Base-by-base conservation (phyloP, 352 stramenopile species). In the Pythium dissotocum region DNA sequence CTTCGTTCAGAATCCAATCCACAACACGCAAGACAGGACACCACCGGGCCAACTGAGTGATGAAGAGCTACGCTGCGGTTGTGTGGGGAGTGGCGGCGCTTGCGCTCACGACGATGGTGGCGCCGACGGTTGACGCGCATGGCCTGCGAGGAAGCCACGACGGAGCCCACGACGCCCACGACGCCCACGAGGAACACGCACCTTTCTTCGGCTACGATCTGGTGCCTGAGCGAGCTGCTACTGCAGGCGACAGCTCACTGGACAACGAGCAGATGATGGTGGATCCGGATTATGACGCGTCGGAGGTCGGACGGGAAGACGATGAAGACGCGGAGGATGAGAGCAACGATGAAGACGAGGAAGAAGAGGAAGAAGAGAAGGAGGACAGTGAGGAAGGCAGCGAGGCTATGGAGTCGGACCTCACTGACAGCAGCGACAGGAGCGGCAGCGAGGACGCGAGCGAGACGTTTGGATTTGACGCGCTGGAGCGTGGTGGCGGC, bases 71-170 rank as follows among this genome's bases (percentile, higher is more conserved):
- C 46, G 21, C 46, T 53, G 46, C 21, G 21, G 18, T 53, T n/a
- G 46, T 53, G 46, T 53, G 46, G 46, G 8, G 18, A 2, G 18
- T 53, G n/a, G 46, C 46, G 46, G 46, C 46, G 46, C 46, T 53
- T 7, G 46, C n/a, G 53, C 53, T 58, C 4, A 58, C 53, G 53
- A 46, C 55, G 30, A 49, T 21, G 55, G n/a, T 55, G 40, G 38
- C 42, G 58, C 18, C 38, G 38, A 55, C 46, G 21, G 38, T 5
- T 2, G 58, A 63, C 5, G 36, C 58, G 36, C 58, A 55, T 55
- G 58, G 46, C 4, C 21, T 35, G 33, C 46, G 46, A 28, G 36
- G 46, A 13, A 26, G 24, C 42, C 33, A 63, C 38, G 33, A 10
- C 32, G 58, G 13, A 36, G 9, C 18, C 18, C 28, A 33, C 35